A percentile compares a stretch with the other conserved stretches of the same genome.
Conservation (phyloP, 139 green algal genomes). For the Astrephomene gubernaculifera region DNA sequence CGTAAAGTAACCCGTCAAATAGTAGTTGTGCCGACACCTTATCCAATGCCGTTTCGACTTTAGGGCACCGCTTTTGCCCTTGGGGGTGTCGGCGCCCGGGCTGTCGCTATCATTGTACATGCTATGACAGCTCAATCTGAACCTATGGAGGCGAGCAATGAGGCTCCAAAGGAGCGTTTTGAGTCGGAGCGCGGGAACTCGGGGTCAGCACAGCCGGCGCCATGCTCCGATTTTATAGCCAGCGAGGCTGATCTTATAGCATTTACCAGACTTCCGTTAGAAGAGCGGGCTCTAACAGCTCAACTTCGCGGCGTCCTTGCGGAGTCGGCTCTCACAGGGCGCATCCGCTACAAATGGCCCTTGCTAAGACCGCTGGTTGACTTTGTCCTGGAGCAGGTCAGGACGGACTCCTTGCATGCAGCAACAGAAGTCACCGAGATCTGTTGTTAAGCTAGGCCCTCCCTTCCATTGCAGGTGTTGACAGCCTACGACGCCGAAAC, state of each 20-base stretch:
- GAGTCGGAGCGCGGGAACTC: not conserved
- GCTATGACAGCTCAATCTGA: conserved; percentile 8
- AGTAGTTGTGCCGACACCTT: too few species aligned
- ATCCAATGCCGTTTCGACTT: too few species aligned
- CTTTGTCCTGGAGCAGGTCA: conserved; percentile 53
- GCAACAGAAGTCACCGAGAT: too few species aligned
- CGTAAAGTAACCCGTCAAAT: too few species aligned
- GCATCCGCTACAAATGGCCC: conserved; percentile 67
- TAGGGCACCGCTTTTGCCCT: too few species aligned
- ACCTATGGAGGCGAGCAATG: conserved; percentile 1
- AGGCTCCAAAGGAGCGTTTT: not conserved
- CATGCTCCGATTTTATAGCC: conserved; percentile 25
- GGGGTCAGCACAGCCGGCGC: not conserved
- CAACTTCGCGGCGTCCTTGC: conserved; percentile 65
- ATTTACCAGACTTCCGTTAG: conserved; percentile 31
- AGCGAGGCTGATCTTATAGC: conserved; percentile 46
- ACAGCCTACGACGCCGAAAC: conserved; percentile 42
- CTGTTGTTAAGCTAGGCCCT: too few species aligned
- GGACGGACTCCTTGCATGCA: too few species aligned
- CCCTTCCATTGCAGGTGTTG: conserved; percentile 32
- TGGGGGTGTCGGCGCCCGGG: conserved; percentile 10
- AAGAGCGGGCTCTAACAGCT: conserved; percentile 47
- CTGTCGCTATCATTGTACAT: not conserved
- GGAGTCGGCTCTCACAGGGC: conserved; percentile 64
- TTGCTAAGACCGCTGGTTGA: conserved; percentile 70